Evolutionary conservation across 1,284 basidiomycete species (phyloP), one percentile per base, ranked within the genome.

Genomic region (Marasmius fiardii): DNA sequence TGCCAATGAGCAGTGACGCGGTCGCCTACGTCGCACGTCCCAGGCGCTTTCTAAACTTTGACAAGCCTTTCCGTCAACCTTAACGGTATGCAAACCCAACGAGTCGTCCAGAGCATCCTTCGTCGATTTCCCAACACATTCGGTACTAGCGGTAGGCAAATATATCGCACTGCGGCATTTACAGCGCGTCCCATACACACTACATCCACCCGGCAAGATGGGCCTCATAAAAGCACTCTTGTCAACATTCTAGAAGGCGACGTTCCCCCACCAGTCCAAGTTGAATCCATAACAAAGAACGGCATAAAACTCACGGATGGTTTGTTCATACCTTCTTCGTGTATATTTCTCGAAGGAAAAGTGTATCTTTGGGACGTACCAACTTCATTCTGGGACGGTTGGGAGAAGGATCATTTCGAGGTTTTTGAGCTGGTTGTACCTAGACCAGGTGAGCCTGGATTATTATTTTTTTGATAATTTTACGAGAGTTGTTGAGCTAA

Each of bases 311-410:
- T 92, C 2, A 74, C 73, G 21, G 89, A 91, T 64, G 93, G 94
- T 1, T 79, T 96, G 23, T 71, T 93, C 12, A 69, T 97, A 0
- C 83, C 86, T 0, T 86, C 86, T 0, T 82, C 94, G 0, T 87
- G 87, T 59, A 80, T 98, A 14, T 90, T 99, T 60, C 69, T 96
- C 3, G 90, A 94, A 61, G 93, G 92, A 4, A 82, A 89, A 51
- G 91, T 93, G 0, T 90, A 95, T 54, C 69, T 98, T 34, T 99
- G 95, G 95, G 87, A 98, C 66, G 88, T 92, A 1, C 89, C 90
- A 1, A 53, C 14, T 18, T 37, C 34, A 18, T 28, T 43, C n/a
- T 86, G 84, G 75, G 72, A 76, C 4, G 82, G 80, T 41, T 97
- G 93, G 93, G 74, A 66, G 7, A 76, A 76, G 49, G 88, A 90